These are phyloP conservation scores for Pittosporum tobira DNA, from an alignment of 129 eudicot genomes.

Conservation along the genomic window DNA sequence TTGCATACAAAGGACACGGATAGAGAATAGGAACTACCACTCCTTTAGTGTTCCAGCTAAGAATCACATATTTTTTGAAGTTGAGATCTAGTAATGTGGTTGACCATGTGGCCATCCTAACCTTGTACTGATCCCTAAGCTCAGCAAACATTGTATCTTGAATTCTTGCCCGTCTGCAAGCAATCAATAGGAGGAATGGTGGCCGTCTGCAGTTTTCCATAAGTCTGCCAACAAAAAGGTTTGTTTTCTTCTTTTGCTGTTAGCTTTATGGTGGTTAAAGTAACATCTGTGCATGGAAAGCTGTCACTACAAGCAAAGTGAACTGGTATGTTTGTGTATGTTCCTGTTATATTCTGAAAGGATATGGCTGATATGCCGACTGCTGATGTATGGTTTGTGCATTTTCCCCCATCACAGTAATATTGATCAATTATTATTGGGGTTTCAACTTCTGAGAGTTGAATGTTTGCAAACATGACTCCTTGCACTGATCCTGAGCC, in stretches of 20 bases:
- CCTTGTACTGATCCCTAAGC: conserved; percentile 1
- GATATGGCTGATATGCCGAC: conserved; percentile 45
- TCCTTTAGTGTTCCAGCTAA: neutral
- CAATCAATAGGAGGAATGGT: conserved; percentile 49
- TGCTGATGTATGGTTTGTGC: conserved; percentile 52
- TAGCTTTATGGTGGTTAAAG: conserved; percentile 37
- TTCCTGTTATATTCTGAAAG: conserved; percentile 58
- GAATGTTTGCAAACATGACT: conserved; percentile 54
- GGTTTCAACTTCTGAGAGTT: conserved; percentile 44
- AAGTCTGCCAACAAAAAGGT: conserved; percentile 46
- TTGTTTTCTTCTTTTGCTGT: conserved; percentile 25
- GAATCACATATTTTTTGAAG: neutral
- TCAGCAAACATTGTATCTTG: conserved; percentile 27
- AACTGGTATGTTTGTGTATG: conserved; percentile 48
- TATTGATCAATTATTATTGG: conserved; percentile 73
- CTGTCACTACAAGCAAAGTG: conserved; percentile 59
- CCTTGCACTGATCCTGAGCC: conserved; percentile 81
- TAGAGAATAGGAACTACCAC: neutral
- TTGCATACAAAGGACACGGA: neutral
- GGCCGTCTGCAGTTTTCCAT: conserved; percentile 40
- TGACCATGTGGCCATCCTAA: neutral
- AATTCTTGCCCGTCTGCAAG: conserved; percentile 20
- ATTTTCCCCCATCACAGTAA: conserved; percentile 52
- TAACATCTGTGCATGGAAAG: conserved; percentile 50
- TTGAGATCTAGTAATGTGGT: neutral